phyloP scores from a whole-genome alignment of 2,329 filamentous ascomycete genomes.

The Cryphonectria naterciae region DNA sequence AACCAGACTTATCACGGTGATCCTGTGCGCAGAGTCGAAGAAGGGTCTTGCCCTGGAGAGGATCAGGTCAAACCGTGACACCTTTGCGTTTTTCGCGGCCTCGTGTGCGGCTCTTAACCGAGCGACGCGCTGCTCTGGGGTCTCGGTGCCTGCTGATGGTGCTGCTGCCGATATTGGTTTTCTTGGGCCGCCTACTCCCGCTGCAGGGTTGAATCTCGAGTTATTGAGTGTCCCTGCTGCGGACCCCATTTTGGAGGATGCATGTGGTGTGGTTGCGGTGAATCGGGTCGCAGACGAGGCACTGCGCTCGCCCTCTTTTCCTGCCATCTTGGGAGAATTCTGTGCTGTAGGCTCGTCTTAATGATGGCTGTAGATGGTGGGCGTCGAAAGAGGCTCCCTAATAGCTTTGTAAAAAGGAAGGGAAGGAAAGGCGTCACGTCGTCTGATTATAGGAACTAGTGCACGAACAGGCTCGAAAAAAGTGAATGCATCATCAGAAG shows the following conservation, averaged over 20 bases:
- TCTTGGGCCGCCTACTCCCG: slow-evolving; percentile 25
- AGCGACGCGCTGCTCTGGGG: slow-evolving; percentile 70
- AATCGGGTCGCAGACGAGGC: slow-evolving; percentile 82
- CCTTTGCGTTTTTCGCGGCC: slow-evolving; percentile 63
- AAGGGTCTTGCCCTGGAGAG: slow-evolving; percentile 53
- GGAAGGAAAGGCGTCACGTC: background rate
- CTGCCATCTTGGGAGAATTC: slow-evolving; percentile 19
- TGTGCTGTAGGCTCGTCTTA: background rate
- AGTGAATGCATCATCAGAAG: slow-evolving; percentile 20
- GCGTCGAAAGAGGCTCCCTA: background rate
- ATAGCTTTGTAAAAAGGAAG: background rate
- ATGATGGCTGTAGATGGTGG: background rate
- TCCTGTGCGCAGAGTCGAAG: slow-evolving; percentile 60
- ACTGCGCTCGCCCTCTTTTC: slow-evolving; percentile 52
- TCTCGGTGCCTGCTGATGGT: slow-evolving; percentile 51
- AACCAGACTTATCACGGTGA: slow-evolving; percentile 59
- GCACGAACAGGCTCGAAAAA: slow-evolving; percentile 11
- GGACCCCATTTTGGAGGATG: slow-evolving; percentile 60
- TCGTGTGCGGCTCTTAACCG: slow-evolving; percentile 70
- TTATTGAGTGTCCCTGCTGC: slow-evolving; percentile 37
- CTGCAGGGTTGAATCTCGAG: slow-evolving; percentile 28
- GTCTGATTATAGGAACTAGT: background rate
- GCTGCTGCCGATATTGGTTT: slow-evolving; percentile 14
- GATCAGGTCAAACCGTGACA: slow-evolving; percentile 56
- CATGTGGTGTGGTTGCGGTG: slow-evolving; percentile 71